These are phyloP conservation scores for Ceratocystis ficicola DNA, from an alignment of 2,329 filamentous ascomycete genomes.

Conservation along the genomic window DNA sequence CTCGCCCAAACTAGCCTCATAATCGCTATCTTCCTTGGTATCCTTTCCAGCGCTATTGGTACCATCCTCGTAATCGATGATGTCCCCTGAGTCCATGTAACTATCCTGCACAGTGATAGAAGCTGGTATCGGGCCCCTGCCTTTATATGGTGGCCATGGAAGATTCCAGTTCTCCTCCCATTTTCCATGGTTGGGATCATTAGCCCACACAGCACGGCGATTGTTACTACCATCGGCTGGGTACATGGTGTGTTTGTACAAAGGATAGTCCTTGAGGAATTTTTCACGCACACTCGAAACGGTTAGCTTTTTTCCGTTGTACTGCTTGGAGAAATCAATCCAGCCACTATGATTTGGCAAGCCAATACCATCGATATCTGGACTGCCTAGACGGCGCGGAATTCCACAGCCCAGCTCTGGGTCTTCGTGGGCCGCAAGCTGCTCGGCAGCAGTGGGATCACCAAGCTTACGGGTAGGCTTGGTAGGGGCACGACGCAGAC, in stretches of 20 bases:
- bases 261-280: constrained; percentile 17
- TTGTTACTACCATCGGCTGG: constrained; percentile 18
- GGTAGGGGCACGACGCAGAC: constrained; percentile 16
- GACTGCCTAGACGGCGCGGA: constrained; percentile 16
- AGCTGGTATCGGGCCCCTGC: constrained; percentile 14
- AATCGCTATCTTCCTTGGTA: constrained; percentile 2
- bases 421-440: constrained; percentile 19
- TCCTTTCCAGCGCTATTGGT: neutral
- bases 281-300: neutral
- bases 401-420: constrained; percentile 18
- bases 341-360: constrained; percentile 22
- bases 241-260: constrained; percentile 21
- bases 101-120: no score
- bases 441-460: constrained; percentile 11
- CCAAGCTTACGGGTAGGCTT: constrained; percentile 11
- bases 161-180: constrained; percentile 16
- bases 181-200: constrained; percentile 19
- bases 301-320: constrained; percentile 16
- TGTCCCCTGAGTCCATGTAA: constrained; percentile 2
- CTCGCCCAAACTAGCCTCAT: neutral
- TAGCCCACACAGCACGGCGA: constrained; percentile 19
- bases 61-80: constrained; percentile 1
- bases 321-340: constrained; percentile 18
- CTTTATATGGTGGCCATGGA: constrained; percentile 22
- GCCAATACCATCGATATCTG: constrained; percentile 14